These are phyloP conservation scores for Dovyalis caffra DNA, from an alignment of 345 rosid species.

Conservation along the genomic window DNA sequence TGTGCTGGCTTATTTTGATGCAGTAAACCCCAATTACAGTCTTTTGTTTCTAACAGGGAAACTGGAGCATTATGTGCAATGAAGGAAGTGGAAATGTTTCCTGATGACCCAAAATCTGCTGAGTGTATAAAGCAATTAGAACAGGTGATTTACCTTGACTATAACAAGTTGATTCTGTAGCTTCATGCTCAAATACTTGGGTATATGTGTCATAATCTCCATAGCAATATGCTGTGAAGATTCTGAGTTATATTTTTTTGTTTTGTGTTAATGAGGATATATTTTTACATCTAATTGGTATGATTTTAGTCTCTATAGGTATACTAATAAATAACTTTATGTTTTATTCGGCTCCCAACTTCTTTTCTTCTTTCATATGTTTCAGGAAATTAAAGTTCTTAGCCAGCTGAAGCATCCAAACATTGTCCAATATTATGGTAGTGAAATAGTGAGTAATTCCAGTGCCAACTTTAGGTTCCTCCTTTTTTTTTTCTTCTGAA, in stretches of 20 bases:
- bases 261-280: neutral
- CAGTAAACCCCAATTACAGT: slow-evolving; percentile 17
- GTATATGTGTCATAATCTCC: neutral
- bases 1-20: slow-evolving; percentile 8
- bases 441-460: slow-evolving; percentile 79
- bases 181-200: neutral
- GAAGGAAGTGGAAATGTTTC: slow-evolving; percentile 92
- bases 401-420: slow-evolving; percentile 91
- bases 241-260: neutral
- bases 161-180: neutral
- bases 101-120: slow-evolving; percentile 88
- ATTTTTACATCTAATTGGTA: neutral
- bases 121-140: slow-evolving; percentile 84
- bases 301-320: neutral
- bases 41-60: slow-evolving; percentile 50
- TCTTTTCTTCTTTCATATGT: slow-evolving; percentile 13
- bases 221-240: neutral
- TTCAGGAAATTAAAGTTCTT: slow-evolving; percentile 89
- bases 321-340: neutral
- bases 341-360: neutral
- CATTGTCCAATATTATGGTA: slow-evolving; percentile 97
- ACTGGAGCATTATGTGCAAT: slow-evolving; percentile 96
- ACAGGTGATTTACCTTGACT: slow-evolving; percentile 48
- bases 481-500: neutral
- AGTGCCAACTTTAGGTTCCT: slow-evolving; percentile 7